These are phyloP conservation scores for Aspergillus phoenicis DNA, from an alignment of 2,329 filamentous ascomycete genomes.

Conservation along the genomic window DNA sequence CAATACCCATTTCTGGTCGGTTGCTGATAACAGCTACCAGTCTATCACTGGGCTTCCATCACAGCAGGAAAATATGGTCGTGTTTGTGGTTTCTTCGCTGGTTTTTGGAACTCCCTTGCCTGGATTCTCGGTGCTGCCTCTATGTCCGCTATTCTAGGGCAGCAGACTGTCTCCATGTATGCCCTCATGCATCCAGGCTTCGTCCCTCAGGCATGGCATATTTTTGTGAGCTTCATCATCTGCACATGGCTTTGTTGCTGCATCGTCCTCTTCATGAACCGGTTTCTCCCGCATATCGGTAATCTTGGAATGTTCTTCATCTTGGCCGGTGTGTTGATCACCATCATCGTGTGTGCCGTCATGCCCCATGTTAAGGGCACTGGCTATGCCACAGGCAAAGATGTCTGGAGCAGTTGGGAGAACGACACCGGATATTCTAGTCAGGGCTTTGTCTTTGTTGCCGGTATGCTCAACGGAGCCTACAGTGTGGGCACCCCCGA, in stretches of 20 bases:
- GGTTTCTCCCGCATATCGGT: conserved; percentile 54
- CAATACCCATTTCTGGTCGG: background rate
- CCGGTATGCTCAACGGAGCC: conserved; percentile 69
- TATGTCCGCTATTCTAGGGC: conserved; percentile 60
- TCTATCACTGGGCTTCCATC: conserved; percentile 65
- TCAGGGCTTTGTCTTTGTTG: conserved; percentile 65
- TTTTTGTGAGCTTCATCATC: conserved; percentile 61
- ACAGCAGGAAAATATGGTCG: conserved; percentile 61
- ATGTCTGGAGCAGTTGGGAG: conserved; percentile 61
- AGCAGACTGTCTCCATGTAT: conserved; percentile 65
- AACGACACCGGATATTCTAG: conserved; percentile 48
- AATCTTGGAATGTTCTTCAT: conserved; percentile 61
- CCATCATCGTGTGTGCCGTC: conserved; percentile 56
- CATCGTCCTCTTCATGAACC: conserved; percentile 61
- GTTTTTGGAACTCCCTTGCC: conserved; percentile 49
- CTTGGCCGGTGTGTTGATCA: conserved; percentile 54
- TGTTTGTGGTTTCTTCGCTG: conserved; percentile 51
- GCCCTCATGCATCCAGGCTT: conserved; percentile 60
- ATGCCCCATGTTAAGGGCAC: conserved; percentile 54
- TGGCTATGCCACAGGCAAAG: conserved; percentile 52
- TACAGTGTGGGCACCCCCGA: conserved; percentile 69
- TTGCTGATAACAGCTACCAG: conserved; percentile 27
- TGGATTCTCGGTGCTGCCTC: conserved; percentile 67
- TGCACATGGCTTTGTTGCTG: conserved; percentile 57
- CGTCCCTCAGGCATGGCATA: conserved; percentile 57